Evolutionary conservation across 192 early-diverging fungal species (phyloP).

Genomic region (Jimgerdemannia flammicorona): DNA sequence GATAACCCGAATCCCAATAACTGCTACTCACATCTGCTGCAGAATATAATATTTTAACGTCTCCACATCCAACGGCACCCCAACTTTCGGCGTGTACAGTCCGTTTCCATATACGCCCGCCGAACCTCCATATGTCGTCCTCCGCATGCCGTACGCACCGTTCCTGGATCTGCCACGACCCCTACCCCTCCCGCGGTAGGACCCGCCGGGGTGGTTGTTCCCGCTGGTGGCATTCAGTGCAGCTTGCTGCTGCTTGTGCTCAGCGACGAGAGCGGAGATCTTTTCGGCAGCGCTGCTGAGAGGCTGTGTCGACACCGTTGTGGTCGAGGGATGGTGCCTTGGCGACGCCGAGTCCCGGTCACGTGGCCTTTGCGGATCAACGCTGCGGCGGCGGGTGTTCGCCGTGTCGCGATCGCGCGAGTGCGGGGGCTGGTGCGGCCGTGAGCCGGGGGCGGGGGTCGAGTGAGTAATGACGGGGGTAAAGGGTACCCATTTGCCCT

Average conservation of each 20-base stretch:
- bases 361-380: neutral
- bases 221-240: neutral
- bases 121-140: too few relatives aligned
- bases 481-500: slow-evolving; percentile 48
- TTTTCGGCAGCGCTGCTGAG: slow-evolving; percentile 24
- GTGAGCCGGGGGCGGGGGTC: slow-evolving; percentile 32
- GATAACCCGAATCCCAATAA: too few relatives aligned
- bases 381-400: slow-evolving; percentile 18
- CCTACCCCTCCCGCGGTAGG: slow-evolving; percentile 10
- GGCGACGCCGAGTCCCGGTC: neutral
- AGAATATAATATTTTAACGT: slow-evolving; percentile 52
- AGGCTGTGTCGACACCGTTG: neutral
- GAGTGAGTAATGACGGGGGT: slow-evolving; percentile 52
- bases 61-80: slow-evolving; percentile 27
- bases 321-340: neutral
- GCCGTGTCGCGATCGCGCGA: slow-evolving; percentile 27
- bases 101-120: too few relatives aligned
- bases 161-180: slow-evolving; percentile 18
- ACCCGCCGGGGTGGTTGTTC: slow-evolving; percentile 9
- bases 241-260: slow-evolving; percentile 2
- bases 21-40: slow-evolving; percentile 54
- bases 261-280: slow-evolving; percentile 14
- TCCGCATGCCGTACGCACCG: too few relatives aligned
- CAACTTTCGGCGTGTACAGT: too few relatives aligned
- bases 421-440: too few relatives aligned